Evolutionary conservation across 768 basidiomycete species (phyloP).

Genomic region (Fomitopsis pulvina): DNA sequence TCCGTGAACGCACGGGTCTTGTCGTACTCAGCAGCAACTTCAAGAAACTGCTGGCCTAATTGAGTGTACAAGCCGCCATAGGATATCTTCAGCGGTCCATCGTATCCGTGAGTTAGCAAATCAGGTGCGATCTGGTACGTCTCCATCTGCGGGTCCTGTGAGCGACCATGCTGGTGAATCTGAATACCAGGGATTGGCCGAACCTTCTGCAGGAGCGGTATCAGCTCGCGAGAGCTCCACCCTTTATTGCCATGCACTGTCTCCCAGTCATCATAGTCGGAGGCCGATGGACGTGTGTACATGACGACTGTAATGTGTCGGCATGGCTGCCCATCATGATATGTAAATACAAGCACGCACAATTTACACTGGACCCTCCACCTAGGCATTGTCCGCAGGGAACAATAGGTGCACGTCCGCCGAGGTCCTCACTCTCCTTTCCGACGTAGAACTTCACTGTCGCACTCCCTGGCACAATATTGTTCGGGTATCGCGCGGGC

Average conservation of each 20-base stretch:
- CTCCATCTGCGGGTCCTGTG: slow-evolving; percentile 26
- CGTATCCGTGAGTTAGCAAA: slow-evolving; percentile 36
- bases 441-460: slow-evolving; percentile 35
- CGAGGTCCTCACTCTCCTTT: slow-evolving; percentile 34
- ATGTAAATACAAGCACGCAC: too few relatives aligned
- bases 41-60: slow-evolving; percentile 21
- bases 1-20: slow-evolving; percentile 10
- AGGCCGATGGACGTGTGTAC: slow-evolving; percentile 55
- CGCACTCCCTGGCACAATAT: slow-evolving; percentile 31
- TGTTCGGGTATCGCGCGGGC: slow-evolving; percentile 42
- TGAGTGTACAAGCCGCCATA: slow-evolving; percentile 19
- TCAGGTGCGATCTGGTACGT: slow-evolving; percentile 27
- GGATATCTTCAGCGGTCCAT: slow-evolving; percentile 37
- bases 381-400: slow-evolving; percentile 45
- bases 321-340: too few relatives aligned
- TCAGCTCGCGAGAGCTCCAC: slow-evolving; percentile 53
- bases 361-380: slow-evolving; percentile 57
- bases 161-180: slow-evolving; percentile 8
- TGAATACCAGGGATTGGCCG: background rate
- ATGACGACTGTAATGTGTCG: slow-evolving; percentile 36
- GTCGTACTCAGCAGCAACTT: slow-evolving; percentile 20
- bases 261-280: slow-evolving; percentile 65
- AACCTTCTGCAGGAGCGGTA: slow-evolving; percentile 57
- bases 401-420: slow-evolving; percentile 37
- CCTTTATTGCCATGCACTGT: slow-evolving; percentile 43